phyloP scores from a whole-genome alignment of 352 stramenopile species.

The Aphanomyces euteiches region DNA sequence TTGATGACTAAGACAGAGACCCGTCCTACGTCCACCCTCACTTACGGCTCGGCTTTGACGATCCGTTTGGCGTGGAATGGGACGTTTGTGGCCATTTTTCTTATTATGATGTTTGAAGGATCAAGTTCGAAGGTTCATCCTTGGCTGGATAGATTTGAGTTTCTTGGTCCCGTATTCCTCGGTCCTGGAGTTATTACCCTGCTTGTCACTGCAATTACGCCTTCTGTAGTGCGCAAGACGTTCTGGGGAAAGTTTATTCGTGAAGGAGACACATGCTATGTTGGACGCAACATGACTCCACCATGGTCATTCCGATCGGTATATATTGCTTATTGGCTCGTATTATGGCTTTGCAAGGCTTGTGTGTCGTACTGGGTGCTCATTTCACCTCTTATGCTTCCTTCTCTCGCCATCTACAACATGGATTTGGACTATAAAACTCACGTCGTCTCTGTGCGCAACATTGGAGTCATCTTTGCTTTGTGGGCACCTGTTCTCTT shows the following conservation, averaged over 20 bases:
- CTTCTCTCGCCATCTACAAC: constrained; percentile 65
- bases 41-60: constrained; percentile 54
- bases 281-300: constrained; percentile 63
- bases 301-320: constrained; percentile 52
- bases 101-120: constrained; percentile 45
- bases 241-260: constrained; percentile 67
- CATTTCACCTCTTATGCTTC: constrained; percentile 57
- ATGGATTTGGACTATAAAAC: constrained; percentile 59
- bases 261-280: constrained; percentile 61
- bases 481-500: constrained; percentile 66
- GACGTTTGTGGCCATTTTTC: constrained; percentile 52
- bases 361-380: constrained; percentile 70
- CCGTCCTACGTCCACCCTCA: constrained; percentile 41
- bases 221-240: constrained; percentile 46
- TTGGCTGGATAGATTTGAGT: constrained; percentile 42
- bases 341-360: constrained; percentile 57
- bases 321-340: constrained; percentile 65
- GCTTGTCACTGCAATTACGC: constrained; percentile 44
- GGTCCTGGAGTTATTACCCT: constrained; percentile 45
- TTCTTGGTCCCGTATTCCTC: constrained; percentile 41
- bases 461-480: constrained; percentile 55
- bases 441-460: constrained; percentile 64
- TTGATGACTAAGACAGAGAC: constrained; percentile 41
- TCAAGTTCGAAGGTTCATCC: constrained; percentile 34
- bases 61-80: constrained; percentile 68